These are phyloP conservation scores for Trichoderma atrobrunneum DNA, from an alignment of 2,329 filamentous ascomycete genomes.

Conservation along the genomic window DNA sequence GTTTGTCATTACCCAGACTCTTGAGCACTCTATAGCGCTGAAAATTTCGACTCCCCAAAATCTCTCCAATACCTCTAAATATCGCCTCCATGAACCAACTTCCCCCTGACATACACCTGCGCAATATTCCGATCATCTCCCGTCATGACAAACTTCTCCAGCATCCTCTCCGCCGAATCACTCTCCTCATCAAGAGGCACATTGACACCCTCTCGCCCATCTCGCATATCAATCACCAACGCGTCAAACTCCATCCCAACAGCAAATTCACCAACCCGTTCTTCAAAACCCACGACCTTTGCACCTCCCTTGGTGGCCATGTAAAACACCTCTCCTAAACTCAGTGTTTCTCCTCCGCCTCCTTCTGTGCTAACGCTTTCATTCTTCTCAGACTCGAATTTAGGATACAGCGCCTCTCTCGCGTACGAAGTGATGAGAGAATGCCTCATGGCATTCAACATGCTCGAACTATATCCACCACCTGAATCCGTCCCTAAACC, in stretches of 20 bases:
- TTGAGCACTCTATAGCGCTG: neutral
- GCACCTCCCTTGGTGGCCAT: slow-evolving; percentile 62
- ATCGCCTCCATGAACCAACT: slow-evolving; percentile 25
- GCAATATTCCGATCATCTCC: slow-evolving; percentile 62
- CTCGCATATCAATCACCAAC: slow-evolving; percentile 44
- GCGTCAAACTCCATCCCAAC: slow-evolving; percentile 63
- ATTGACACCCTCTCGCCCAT: slow-evolving; percentile 42
- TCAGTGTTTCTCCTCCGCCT: neutral
- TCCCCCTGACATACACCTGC: slow-evolving; percentile 52
- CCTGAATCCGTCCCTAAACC: slow-evolving; percentile 64
- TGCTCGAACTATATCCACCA: slow-evolving; percentile 59
- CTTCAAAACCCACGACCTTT: slow-evolving; percentile 52
- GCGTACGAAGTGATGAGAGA: slow-evolving; percentile 55
- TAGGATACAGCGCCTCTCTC: slow-evolving; percentile 38
- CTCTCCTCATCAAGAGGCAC: slow-evolving; percentile 52
- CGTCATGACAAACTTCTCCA: slow-evolving; percentile 65
- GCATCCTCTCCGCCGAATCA: slow-evolving; percentile 45
- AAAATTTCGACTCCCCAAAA: neutral
- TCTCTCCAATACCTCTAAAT: neutral
- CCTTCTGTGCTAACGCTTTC: neutral
- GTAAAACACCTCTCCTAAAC: slow-evolving; percentile 56
- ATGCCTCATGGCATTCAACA: slow-evolving; percentile 57
- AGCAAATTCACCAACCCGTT: slow-evolving; percentile 54
- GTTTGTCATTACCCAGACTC: neutral
- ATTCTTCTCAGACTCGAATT: neutral